Conservation (phyloP, 306 rosid genomes). For the Pyrus bretschneideri region DNA sequence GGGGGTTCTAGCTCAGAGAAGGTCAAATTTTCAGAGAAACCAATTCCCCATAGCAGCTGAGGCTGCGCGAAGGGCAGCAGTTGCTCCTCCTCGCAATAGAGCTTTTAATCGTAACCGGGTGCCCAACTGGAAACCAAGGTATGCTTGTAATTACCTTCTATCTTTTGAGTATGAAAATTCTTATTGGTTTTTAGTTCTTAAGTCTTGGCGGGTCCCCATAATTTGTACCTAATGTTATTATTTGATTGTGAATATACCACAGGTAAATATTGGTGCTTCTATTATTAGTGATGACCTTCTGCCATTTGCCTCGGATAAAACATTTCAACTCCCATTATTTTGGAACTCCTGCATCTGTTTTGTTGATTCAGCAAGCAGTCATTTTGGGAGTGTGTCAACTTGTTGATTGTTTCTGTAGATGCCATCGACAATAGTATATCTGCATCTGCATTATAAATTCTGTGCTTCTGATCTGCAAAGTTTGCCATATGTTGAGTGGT, state of each 20-base stretch:
- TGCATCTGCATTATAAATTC: slow-evolving; percentile 45
- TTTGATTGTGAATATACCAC: slow-evolving; percentile 19
- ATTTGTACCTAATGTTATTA: background rate
- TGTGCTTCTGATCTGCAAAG: slow-evolving; percentile 26
- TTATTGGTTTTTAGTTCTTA: background rate
- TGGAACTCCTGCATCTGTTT: slow-evolving; percentile 27
- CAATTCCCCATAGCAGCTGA: slow-evolving; percentile 65
- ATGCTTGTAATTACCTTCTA: background rate
- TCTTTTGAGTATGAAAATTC: background rate
- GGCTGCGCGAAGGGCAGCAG: slow-evolving; percentile 63
- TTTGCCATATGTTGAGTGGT: slow-evolving; percentile 23
- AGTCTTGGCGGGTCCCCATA: background rate
- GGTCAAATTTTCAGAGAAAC: slow-evolving; percentile 74
- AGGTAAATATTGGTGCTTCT: slow-evolving; percentile 71
- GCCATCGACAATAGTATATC: slow-evolving; percentile 45
- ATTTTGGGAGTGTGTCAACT: slow-evolving; percentile 44
- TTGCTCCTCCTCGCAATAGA: slow-evolving; percentile 52
- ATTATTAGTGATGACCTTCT: slow-evolving; percentile 36
- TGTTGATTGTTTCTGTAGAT: slow-evolving; percentile 32
- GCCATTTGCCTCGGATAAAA: slow-evolving; percentile 41
- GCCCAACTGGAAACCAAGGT: slow-evolving; percentile 87
- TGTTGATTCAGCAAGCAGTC: slow-evolving; percentile 42
- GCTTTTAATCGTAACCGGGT: slow-evolving; percentile 37
- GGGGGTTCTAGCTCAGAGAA: slow-evolving; percentile 77
- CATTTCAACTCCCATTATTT: slow-evolving; percentile 19